phyloP scores from a whole-genome alignment of 176 grass and related monocot genomes.

The Eleusine coracana region DNA sequence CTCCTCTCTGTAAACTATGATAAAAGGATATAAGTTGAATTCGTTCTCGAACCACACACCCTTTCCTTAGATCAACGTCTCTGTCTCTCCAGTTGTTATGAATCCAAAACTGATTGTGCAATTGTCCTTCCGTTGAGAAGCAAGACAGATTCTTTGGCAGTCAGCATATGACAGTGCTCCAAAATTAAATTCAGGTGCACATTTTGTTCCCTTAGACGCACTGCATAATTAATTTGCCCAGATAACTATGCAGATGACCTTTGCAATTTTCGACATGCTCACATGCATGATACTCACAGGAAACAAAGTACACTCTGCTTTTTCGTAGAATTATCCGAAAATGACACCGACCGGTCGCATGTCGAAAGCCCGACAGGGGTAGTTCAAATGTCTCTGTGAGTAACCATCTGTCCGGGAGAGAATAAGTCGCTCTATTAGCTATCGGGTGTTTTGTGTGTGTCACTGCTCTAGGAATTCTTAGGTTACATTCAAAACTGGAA shows the following conservation, averaged over 20 bases:
- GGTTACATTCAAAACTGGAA: conserved; percentile 15
- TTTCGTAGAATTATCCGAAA: conserved; percentile 3
- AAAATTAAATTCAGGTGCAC: conserved; percentile 26
- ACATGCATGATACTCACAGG: conserved; percentile 10
- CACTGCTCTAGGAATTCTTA: neutral
- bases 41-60: conserved; percentile 4
- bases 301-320: neutral
- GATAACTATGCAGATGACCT: neutral
- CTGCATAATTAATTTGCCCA: conserved; percentile 15
- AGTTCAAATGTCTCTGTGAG: conserved; percentile 41
- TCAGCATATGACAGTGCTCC: conserved; percentile 10
- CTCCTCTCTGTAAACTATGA: conserved; percentile 4
- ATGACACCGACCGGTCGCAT: conserved; percentile 17
- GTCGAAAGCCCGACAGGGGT: conserved; percentile 30
- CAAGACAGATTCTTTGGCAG: conserved; percentile 30
- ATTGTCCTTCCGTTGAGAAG: neutral
- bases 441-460: neutral
- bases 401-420: neutral
- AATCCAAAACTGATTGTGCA: neutral
- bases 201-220: conserved; percentile 9
- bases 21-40: conserved; percentile 28
- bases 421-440: conserved; percentile 2
- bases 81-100: neutral
- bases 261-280: neutral
- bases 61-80: conserved; percentile 16